Evolutionary conservation across 2,329 filamentous ascomycete genomes (phyloP), one percentile per base, ranked within the genome.

Genomic region (Fusarium guadeloupense): DNA sequence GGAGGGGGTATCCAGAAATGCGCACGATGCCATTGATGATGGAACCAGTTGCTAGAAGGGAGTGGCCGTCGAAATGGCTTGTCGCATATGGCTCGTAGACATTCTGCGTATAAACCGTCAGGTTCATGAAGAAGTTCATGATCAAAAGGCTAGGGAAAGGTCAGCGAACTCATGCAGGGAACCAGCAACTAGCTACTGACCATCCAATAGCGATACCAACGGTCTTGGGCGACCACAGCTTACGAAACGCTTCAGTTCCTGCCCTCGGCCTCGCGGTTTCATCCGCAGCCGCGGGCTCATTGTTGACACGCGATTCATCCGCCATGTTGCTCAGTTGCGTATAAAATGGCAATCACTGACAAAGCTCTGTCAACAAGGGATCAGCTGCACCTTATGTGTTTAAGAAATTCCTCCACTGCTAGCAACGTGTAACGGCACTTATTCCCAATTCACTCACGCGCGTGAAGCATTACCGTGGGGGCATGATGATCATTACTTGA

Each of bases 101-200:
- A 8, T 65, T 66, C 0, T 65, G 62, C 0, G 62, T 66, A 9
- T 65, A 65, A 2, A 66, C 62, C 2, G 54, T 59, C 5, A 65
- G 4, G 13, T 66, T 66, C 62, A 65, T 65, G 9, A 65, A 65
- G 9, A 66, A 65, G 42, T 62, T 66, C 62, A 65, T 65, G 3
- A 66, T 12, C 3, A 65, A 35, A 21, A 65, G 45, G 28, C 62
- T 65, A 23, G 4, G 0, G 1, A 5, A 1, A 4, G 1, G n/a
- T 61, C 6, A 35, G 26, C 12, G 1, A 5, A 6, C 10, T 4
- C 7, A 10, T 3, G 3, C 4, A 4, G 4, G 4, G 0, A 9
- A 3, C 7, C 2, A 0, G 2, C 19, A 2, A 7, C 10, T 35
- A 10, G 26, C 1, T 4, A 10, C 48, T 3, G 0, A 60, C 59